A percentile compares a stretch with the other conserved stretches of the same genome.
Evolutionary conservation across 805 yeast species (phyloP).

Genomic region (Deakozyma indianensis): DNA sequence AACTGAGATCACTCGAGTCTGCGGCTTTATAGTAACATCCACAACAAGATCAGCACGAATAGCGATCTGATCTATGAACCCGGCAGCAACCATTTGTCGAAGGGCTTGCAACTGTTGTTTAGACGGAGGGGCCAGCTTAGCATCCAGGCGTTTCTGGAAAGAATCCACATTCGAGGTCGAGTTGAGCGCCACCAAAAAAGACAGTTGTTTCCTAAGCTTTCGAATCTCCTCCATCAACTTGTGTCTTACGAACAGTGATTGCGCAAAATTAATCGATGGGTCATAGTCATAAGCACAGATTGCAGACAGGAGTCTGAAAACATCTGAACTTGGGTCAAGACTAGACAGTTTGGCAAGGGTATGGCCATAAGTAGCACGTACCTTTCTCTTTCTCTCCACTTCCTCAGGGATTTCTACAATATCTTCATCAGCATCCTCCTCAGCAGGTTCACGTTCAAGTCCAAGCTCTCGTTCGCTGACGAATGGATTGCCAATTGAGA

Average conservation of each 20-base stretch:
- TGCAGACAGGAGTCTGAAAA: constrained; percentile 58
- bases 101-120: constrained; percentile 58
- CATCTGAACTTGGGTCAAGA: constrained; percentile 66
- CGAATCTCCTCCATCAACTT: constrained; percentile 76
- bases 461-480: constrained; percentile 64
- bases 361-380: constrained; percentile 39
- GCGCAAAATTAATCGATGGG: constrained; percentile 33
- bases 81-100: constrained; percentile 87
- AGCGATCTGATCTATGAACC: constrained; percentile 83
- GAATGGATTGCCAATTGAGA: constrained; percentile 90
- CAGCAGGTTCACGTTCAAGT: constrained; percentile 15
- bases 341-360: constrained; percentile 48
- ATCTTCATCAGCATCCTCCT: constrained; percentile 11
- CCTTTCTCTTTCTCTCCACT: constrained; percentile 25
- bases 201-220: constrained; percentile 68
- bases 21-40: constrained; percentile 46
- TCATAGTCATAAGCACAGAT: constrained; percentile 77
- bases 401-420: constrained; percentile 13
- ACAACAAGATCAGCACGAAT: constrained; percentile 65
- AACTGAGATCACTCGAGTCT: constrained; percentile 32
- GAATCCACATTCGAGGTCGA: constrained; percentile 23
- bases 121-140: constrained; percentile 45
- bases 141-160: constrained; percentile 36
- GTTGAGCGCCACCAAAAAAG: constrained; percentile 56
- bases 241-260: constrained; percentile 52